Conservation (phyloP, 768 basidiomycete species). For the Tephrocybe sp. region DNA sequence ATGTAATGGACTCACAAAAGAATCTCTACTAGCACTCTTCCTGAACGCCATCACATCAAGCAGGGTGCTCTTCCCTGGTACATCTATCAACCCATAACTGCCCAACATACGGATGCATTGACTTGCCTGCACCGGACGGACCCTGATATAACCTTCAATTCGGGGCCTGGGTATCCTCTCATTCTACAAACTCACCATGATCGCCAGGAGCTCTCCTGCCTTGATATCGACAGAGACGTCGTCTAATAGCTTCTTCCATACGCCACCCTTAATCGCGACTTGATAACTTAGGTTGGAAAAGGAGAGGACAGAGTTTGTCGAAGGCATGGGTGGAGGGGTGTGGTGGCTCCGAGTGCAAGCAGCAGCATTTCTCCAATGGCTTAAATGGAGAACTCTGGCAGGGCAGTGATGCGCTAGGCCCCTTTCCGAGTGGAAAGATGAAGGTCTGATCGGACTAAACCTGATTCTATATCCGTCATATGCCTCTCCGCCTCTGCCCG, state of each 20-base stretch:
- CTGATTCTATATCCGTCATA: not conserved
- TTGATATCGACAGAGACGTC: conserved; percentile 37
- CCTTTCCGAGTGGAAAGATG: not conserved
- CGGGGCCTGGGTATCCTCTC: conserved; percentile 1
- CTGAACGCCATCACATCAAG: conserved; percentile 44
- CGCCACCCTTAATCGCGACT: conserved; percentile 22
- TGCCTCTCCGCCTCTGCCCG: too few species aligned
- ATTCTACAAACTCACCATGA: conserved; percentile 31
- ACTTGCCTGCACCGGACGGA: conserved; percentile 42
- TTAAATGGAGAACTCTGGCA: not conserved
- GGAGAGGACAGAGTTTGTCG: conserved; percentile 26
- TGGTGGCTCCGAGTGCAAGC: too few species aligned
- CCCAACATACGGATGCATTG: not conserved
- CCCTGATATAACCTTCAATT: conserved; percentile 25
- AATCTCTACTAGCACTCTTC: conserved; percentile 28
- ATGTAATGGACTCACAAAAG: conserved; percentile 23
- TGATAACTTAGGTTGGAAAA: conserved; percentile 34
- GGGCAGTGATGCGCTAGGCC: not conserved
- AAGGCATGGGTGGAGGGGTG: not conserved
- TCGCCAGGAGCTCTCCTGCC: conserved; percentile 40
- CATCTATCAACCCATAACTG: not conserved
- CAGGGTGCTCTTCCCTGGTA: conserved; percentile 41
- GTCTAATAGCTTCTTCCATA: conserved; percentile 32
- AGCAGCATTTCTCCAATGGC: not conserved
- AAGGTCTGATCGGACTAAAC: not conserved